These are phyloP conservation scores for Coemansia sp. DNA, from an alignment of 192 early-diverging fungal species.

Conservation along the genomic window DNA sequence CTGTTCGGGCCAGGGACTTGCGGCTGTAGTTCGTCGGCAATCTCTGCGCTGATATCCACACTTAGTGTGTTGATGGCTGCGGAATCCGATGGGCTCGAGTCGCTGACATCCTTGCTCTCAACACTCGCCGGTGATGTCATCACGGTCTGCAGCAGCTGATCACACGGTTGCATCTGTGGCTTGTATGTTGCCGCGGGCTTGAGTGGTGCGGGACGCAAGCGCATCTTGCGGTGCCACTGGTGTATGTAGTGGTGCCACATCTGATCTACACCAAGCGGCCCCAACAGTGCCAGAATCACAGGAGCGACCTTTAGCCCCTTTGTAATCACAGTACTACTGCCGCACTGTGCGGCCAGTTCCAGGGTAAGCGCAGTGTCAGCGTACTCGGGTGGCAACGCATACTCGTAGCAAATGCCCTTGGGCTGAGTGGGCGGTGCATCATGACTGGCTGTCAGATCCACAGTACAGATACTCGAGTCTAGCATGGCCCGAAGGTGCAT, in stretches of 20 bases:
- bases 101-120: background rate
- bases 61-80: background rate
- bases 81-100: background rate
- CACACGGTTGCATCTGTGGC: background rate
- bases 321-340: conserved; percentile 41
- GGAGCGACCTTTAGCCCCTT: conserved; percentile 45
- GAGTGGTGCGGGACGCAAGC: conserved; percentile 21
- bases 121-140: background rate
- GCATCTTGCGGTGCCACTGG: conserved; percentile 41
- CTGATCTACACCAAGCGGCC: conserved; percentile 80
- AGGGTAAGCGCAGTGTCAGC: conserved; percentile 50
- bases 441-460: conserved; percentile 36
- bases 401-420: conserved; percentile 55
- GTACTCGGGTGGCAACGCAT: conserved; percentile 56
- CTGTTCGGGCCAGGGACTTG: background rate
- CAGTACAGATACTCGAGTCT: conserved; percentile 65
- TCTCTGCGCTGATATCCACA: background rate
- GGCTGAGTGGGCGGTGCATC: conserved; percentile 17
- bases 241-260: conserved; percentile 64
- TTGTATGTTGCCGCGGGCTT: background rate
- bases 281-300: conserved; percentile 63
- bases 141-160: background rate
- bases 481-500: conserved; percentile 64
- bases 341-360: conserved; percentile 41
- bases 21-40: conserved; percentile 11